Evolutionary conservation across 2,329 filamentous ascomycete species (phyloP).

Genomic region (Tolypocladium album): DNA sequence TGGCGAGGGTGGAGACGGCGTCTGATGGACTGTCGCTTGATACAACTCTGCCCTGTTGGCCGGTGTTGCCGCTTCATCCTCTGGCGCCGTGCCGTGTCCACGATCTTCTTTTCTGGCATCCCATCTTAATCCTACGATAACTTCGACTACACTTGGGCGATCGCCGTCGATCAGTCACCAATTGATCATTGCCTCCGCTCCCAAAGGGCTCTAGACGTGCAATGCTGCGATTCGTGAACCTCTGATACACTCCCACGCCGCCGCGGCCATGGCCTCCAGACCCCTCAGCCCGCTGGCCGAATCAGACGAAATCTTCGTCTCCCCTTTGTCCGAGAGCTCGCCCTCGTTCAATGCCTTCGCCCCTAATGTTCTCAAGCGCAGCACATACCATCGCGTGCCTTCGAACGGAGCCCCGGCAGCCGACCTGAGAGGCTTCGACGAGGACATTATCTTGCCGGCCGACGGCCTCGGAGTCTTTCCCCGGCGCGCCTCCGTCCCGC

Average conservation of each 20-base stretch:
- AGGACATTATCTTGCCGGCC: not conserved
- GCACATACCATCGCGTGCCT: not conserved
- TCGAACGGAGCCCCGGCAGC: not conserved
- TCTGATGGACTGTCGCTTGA: not conserved
- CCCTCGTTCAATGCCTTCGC: not conserved
- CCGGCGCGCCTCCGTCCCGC: not conserved
- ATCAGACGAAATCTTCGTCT: not conserved
- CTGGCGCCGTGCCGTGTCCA: not conserved
- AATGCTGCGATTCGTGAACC: not conserved
- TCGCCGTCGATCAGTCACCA: not conserved
- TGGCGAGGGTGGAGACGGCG: not conserved
- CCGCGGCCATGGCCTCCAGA: not conserved
- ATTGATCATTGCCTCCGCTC: not conserved
- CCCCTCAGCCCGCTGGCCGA: not conserved
- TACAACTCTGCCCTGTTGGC: not conserved
- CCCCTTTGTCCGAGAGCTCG: not conserved
- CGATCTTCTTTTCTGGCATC: not conserved
- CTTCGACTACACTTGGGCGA: not conserved
- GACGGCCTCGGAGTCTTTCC: not conserved
- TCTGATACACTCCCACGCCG: not conserved
- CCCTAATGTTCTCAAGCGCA: not conserved
- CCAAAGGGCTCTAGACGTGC: not conserved
- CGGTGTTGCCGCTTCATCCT: not conserved
- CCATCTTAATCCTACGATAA: not conserved
- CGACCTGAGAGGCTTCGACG: not conserved